Evolutionary conservation across 176 grass and related monocot genomes (phyloP), one percentile per base, ranked within the genome.

Genomic region (Tillandsia leiboldiana): DNA sequence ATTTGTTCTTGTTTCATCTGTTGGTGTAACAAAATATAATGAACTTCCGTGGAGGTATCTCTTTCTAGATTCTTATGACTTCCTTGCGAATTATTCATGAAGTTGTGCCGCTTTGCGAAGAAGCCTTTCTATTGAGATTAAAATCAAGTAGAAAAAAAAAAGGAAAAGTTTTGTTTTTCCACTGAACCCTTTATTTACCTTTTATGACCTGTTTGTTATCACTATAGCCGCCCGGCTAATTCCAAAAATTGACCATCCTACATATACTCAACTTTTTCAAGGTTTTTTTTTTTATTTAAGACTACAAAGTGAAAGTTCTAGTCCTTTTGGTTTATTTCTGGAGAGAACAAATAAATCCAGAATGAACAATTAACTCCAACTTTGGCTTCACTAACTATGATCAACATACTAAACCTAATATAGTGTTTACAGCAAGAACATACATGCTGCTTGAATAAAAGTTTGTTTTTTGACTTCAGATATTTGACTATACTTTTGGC

Each of bases 11-110:
- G 92, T 96, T 50, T 91, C 92, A 71, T 92, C 92, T 12, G 20
- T 96, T 22, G 92, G 92, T 78, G 92, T 96, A 65, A 96, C 92
- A 65, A 96, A 96, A 75, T 96, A 85, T 66, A 91, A 92, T 76
- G 92, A 89, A 72, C 67, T 92, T 51, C 92, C 92, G 67, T 96
- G 83, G 88, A 96, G 88, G 92, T 96, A 91, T 84, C 51, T 58
- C 3, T 49, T 50, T n/a, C 15, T 10, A 69, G 27, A 52, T 51
- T 27, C 18, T 67, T 49, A 67, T 12, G 18, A 48, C 11, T 68
- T 28, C 27, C 29, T 42, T 7, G 33, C 15, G 12, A 15, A 48
- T 8, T 68, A 17, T 33, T 68, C 15, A 61, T 18, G 56, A 61
- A 61, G 3, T 61, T 61, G 22, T 61, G 56, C 15, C 8, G 10